phyloP scores from a whole-genome alignment of 2,329 filamentous ascomycete genomes.

The Metarhizium guizhouense region DNA sequence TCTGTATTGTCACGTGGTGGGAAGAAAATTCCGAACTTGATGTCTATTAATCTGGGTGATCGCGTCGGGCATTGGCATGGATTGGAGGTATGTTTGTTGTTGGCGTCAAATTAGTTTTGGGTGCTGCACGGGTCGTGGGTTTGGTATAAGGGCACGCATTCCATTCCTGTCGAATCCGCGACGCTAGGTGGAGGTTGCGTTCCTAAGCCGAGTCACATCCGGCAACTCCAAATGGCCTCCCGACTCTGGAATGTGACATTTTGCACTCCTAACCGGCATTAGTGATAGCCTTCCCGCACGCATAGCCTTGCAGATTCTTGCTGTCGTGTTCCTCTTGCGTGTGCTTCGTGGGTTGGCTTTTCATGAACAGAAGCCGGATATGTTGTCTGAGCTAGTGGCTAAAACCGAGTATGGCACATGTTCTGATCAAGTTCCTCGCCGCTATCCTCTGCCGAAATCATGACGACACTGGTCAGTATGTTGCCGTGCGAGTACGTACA shows the following conservation, averaged over 20 bases:
- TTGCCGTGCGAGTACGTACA: too few species aligned
- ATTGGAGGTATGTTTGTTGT: neutral
- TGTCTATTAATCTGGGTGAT: neutral
- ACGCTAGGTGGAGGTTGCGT: neutral
- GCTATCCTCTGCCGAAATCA: neutral
- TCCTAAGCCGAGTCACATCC: too few species aligned
- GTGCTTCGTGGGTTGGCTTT: neutral
- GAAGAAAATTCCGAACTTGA: neutral
- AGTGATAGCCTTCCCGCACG: too few species aligned
- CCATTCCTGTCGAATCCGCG: neutral
- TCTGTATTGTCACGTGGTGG: neutral
- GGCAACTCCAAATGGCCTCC: too few species aligned
- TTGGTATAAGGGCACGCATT: neutral
- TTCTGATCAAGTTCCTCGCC: neutral
- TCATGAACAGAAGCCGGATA: neutral
- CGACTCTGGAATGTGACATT: too few species aligned
- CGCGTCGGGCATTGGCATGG: too few species aligned
- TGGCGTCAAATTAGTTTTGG: neutral
- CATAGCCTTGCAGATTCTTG: neutral
- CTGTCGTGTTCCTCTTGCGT: neutral
- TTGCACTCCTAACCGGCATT: too few species aligned
- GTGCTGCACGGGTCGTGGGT: neutral
- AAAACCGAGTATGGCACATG: neutral
- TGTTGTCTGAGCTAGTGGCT: neutral
- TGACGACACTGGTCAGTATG: neutral